These are phyloP conservation scores for Lasiodiplodia gonubiensis DNA, from an alignment of 2,329 filamentous ascomycete genomes.

Conservation along the genomic window DNA sequence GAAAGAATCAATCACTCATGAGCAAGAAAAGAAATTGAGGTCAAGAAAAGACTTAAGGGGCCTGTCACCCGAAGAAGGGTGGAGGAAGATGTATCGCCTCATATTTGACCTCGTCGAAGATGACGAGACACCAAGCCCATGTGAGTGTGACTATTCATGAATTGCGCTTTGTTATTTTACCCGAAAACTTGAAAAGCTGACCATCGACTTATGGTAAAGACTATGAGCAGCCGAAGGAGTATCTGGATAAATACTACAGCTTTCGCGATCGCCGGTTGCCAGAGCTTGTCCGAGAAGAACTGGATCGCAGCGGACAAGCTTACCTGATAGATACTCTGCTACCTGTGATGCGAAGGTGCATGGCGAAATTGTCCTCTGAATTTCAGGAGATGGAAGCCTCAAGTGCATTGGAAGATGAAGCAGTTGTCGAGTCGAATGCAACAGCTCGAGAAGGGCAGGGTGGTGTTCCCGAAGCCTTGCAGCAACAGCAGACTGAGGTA, in stretches of 20 bases:
- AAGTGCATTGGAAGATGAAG: neutral
- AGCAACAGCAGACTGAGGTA: neutral
- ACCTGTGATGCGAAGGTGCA: neutral
- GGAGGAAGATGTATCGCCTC: neutral
- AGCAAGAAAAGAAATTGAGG: neutral
- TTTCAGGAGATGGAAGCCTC: neutral
- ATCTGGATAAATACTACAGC: neutral
- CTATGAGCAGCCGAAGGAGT: neutral
- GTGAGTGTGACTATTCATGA: neutral
- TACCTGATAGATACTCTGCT: neutral
- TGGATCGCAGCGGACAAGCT: too few species aligned
- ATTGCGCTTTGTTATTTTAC: neutral
- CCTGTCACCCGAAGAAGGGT: neutral
- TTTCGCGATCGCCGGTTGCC: neutral
- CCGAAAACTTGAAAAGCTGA: neutral
- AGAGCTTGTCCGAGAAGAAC: neutral
- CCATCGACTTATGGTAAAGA: neutral
- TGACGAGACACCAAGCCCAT: neutral
- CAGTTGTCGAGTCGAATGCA: neutral
- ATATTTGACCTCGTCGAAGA: neutral
- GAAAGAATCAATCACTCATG: neutral
- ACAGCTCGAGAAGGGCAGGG: neutral
- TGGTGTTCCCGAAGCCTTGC: too few species aligned
- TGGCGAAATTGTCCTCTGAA: neutral
- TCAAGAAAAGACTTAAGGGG: neutral